Evolutionary conservation across 1,284 basidiomycete species (phyloP).

Genomic region (Trichosporon ovoides): DNA sequence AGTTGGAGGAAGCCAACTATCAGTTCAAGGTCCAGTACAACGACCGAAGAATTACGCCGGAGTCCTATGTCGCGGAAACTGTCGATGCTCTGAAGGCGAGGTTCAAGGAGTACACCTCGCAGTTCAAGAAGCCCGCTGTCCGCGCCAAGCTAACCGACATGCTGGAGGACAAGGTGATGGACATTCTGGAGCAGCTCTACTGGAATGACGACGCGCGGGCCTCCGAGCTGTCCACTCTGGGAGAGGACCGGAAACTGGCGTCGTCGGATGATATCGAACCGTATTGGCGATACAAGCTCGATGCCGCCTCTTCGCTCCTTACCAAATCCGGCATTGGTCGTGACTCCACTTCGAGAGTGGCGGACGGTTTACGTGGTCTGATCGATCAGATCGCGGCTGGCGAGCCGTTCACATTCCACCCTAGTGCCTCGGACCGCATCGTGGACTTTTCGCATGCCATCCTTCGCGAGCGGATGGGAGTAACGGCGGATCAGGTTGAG

Average conservation of each 20-base stretch:
- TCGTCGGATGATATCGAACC: conserved; percentile 68
- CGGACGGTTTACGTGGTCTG: conserved; percentile 80
- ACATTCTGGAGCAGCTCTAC: conserved; percentile 92
- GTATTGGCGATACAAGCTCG: conserved; percentile 94
- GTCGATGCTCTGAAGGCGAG: conserved; percentile 86
- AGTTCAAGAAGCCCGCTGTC: conserved; percentile 85
- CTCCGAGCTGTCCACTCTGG: conserved; percentile 67
- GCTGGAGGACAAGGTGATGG: conserved; percentile 94
- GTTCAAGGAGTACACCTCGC: conserved; percentile 77
- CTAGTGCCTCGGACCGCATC: conserved; percentile 77
- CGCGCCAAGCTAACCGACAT: conserved; percentile 81
- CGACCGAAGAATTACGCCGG: conserved; percentile 86
- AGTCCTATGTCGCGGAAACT: conserved; percentile 96
- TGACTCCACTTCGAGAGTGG: conserved; percentile 86
- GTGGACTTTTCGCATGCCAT: conserved; percentile 88
- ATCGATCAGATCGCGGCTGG: conserved; percentile 80
- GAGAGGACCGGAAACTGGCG: conserved; percentile 60
- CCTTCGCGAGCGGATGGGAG: conserved; percentile 79
- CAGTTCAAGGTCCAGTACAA: conserved; percentile 99
- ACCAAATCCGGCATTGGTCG: conserved; percentile 97
- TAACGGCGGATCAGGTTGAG: conserved; percentile 97
- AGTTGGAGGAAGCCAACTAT: conserved; percentile 92
- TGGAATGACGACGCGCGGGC: conserved; percentile 81
- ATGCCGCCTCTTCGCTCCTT: conserved; percentile 81
- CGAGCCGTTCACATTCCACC: conserved; percentile 91